phyloP scores from a whole-genome alignment of 768 basidiomycete genomes.

The Rhizopogon sp. region DNA sequence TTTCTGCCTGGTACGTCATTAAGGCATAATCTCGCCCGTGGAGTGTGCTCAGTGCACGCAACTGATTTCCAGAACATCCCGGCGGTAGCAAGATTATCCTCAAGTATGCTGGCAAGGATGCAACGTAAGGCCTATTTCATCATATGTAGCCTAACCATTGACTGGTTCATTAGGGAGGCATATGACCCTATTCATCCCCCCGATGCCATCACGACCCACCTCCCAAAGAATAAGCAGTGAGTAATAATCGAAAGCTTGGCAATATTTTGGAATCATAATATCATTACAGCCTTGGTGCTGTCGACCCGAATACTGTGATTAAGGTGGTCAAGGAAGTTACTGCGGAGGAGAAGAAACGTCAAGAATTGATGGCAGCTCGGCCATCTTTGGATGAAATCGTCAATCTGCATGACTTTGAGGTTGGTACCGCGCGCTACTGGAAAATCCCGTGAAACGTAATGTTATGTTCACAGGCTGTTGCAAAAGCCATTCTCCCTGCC shows the following conservation, averaged over 20 bases:
- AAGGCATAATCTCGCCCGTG: not conserved
- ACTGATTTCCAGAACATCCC: slow-evolving; percentile 49
- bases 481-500: slow-evolving; percentile 72
- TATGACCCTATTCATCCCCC: slow-evolving; percentile 91
- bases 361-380: slow-evolving; percentile 53
- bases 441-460: slow-evolving; percentile 7
- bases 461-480: slow-evolving; percentile 59
- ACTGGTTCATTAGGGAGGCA: slow-evolving; percentile 44
- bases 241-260: slow-evolving; percentile 10
- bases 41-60: not conserved
- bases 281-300: slow-evolving; percentile 52
- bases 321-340: slow-evolving; percentile 60
- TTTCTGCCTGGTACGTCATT: slow-evolving; percentile 59
- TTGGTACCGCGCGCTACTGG: slow-evolving; percentile 17
- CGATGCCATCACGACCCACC: slow-evolving; percentile 68
- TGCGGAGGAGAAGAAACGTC: slow-evolving; percentile 66
- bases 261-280: not conserved
- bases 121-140: slow-evolving; percentile 50
- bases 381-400: slow-evolving; percentile 77
- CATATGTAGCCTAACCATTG: not conserved
- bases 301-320: slow-evolving; percentile 65
- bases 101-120: slow-evolving; percentile 87
- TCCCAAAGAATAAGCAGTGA: slow-evolving; percentile 83
- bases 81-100: slow-evolving; percentile 82
- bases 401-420: slow-evolving; percentile 95